Percentiles rank a stretch among this genome's conserved stretches.
phyloP scores from a whole-genome alignment of 1,284 basidiomycete species.

The Cryptococcus amylolentus region DNA sequence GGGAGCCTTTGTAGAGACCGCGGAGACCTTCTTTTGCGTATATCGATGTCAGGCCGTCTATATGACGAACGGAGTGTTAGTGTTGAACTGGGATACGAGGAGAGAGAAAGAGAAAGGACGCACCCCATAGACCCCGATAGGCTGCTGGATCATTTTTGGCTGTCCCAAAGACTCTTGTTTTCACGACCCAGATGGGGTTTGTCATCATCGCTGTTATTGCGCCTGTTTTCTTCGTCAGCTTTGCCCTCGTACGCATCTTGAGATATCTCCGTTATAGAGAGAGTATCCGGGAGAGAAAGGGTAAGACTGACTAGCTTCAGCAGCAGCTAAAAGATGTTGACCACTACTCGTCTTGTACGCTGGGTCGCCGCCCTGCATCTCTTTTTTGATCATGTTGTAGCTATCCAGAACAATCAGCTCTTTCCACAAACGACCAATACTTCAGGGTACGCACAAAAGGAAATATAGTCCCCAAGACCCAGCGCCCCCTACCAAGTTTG shows the following conservation, averaged over 20 bases:
- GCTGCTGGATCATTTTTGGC: constrained; percentile 61
- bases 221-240: constrained; percentile 53
- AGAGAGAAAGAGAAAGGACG: background rate
- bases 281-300: background rate
- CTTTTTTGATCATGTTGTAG: constrained; percentile 91
- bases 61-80: background rate
- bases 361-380: constrained; percentile 49
- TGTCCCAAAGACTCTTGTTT: constrained; percentile 95
- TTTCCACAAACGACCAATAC: background rate
- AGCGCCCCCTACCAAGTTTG: constrained; percentile 95
- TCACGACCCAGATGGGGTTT: constrained; percentile 98
- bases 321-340: constrained; percentile 83
- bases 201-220: constrained; percentile 90
- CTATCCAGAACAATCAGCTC: constrained; percentile 50
- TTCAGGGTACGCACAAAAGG: constrained; percentile 69
- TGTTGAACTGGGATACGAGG: background rate
- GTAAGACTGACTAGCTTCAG: constrained; percentile 84
- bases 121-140: constrained; percentile 76
- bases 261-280: background rate
- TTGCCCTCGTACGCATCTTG: background rate
- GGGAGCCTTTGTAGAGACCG: constrained; percentile 84
- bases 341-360: constrained; percentile 61
- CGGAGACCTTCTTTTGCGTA: constrained; percentile 68
- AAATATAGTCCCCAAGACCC: constrained; percentile 98
- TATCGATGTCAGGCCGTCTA: constrained; percentile 74